Conservation (phyloP, 495 filamentous ascomycete species). For the Hypoxylon perforatum region DNA sequence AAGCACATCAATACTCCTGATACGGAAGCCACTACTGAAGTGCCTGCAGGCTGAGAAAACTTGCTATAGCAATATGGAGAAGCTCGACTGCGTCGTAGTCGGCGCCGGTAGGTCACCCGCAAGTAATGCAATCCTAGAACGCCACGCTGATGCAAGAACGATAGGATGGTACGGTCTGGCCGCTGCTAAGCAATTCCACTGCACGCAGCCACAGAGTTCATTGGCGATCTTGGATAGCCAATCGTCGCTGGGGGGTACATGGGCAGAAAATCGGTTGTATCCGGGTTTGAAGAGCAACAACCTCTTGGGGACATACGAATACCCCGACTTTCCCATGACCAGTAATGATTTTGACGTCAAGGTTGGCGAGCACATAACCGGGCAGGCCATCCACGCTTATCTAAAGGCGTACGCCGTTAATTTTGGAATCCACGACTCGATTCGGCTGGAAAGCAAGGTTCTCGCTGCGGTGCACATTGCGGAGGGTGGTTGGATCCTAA, state of each 20-base stretch:
- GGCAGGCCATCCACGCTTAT: slow-evolving; percentile 72
- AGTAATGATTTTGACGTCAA: slow-evolving; percentile 66
- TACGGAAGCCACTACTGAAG: no score
- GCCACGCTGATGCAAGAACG: neutral
- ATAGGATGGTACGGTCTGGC: slow-evolving; percentile 19
- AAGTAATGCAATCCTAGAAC: neutral
- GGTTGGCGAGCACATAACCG: slow-evolving; percentile 75
- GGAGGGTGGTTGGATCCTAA: slow-evolving; percentile 56
- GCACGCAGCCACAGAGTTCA: slow-evolving; percentile 8
- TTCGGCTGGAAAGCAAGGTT: slow-evolving; percentile 66
- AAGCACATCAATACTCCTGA: no score
- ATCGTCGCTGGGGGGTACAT: slow-evolving; percentile 11
- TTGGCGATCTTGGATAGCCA: slow-evolving; percentile 13
- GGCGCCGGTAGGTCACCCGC: slow-evolving; percentile 53
- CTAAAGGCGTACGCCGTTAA: slow-evolving; percentile 68
- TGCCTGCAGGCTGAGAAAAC: no score
- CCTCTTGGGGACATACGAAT: slow-evolving; percentile 74
- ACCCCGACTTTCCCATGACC: slow-evolving; percentile 79
- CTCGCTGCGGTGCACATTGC: slow-evolving; percentile 59
- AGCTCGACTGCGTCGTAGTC: slow-evolving; percentile 56
- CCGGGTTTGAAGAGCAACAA: slow-evolving; percentile 70
- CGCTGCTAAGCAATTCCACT: slow-evolving; percentile 23
- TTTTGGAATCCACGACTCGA: slow-evolving; percentile 64
- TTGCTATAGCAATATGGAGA: slow-evolving; percentile 47
- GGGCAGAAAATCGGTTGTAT: slow-evolving; percentile 12